phyloP scores from a whole-genome alignment of 1,139 yeast genomes.

The Blastobotrys elegans region DNA sequence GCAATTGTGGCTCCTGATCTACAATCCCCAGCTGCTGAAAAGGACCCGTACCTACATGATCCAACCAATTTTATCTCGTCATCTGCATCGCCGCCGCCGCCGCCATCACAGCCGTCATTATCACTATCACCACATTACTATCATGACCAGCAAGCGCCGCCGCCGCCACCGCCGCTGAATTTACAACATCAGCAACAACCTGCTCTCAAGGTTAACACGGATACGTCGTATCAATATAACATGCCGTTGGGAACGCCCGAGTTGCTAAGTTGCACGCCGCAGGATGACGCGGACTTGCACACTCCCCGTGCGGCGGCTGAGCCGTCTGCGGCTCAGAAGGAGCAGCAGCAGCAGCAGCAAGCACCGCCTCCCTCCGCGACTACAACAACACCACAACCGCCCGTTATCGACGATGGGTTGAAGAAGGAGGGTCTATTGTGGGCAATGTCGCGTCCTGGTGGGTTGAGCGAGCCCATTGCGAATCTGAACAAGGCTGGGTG shows the following conservation, averaged over 20 bases:
- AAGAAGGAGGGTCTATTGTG: conserved; percentile 54
- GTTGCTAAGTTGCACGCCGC: background rate
- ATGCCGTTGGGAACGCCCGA: background rate
- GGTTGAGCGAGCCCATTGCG: conserved; percentile 43
- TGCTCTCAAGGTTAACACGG: conserved; percentile 2
- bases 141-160: background rate
- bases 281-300: background rate
- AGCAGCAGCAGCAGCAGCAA: background rate
- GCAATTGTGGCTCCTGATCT: conserved; percentile 21
- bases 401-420: conserved; percentile 5
- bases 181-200: background rate
- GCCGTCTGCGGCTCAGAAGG: background rate
- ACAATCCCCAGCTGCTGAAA: conserved; percentile 8
- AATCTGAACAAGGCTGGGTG: conserved; percentile 71
- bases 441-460: conserved; percentile 44
- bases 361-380: background rate
- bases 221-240: conserved; percentile 10
- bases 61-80: background rate
- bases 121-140: background rate
- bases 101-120: background rate
- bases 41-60: conserved; percentile 8
- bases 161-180: background rate
- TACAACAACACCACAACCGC: background rate
- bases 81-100: background rate
- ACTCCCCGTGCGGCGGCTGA: background rate